Conservation (phyloP, 768 basidiomycete genomes). For the Kwoniella shandongensis region DNA sequence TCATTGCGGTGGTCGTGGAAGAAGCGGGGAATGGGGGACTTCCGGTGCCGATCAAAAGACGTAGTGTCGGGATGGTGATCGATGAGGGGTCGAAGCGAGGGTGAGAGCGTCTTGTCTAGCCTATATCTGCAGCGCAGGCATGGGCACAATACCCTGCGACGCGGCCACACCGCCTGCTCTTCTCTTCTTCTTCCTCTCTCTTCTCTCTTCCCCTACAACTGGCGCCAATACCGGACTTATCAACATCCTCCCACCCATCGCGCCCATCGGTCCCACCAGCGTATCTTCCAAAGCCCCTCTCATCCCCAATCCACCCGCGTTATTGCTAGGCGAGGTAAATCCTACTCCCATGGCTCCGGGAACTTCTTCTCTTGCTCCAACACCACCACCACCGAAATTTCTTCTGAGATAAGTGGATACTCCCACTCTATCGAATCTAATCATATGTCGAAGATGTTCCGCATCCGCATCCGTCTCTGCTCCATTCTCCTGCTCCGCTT, state of each 20-base stretch:
- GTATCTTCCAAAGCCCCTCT: slow-evolving; percentile 15
- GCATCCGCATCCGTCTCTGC: slow-evolving; percentile 16
- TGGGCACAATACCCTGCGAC: neutral
- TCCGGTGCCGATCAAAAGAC: too few relatives aligned
- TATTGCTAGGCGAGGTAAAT: neutral
- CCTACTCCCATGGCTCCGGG: neutral
- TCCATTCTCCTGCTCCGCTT: slow-evolving; percentile 8
- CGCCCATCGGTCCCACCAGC: slow-evolving; percentile 22
- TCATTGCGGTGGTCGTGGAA: too few relatives aligned
- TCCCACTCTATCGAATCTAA: slow-evolving; percentile 33
- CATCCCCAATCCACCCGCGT: neutral
- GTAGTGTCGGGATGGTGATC: too few relatives aligned
- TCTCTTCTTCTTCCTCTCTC: slow-evolving; percentile 12
- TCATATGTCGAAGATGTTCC: slow-evolving; percentile 29
- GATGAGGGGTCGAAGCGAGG: too few relatives aligned
- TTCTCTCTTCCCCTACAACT: neutral
- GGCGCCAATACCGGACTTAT: slow-evolving; percentile 18
- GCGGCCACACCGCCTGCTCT: neutral
- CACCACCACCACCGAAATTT: slow-evolving; percentile 15
- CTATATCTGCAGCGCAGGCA: slow-evolving; percentile 13
- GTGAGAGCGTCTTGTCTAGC: neutral
- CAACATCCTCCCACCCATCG: slow-evolving; percentile 20
- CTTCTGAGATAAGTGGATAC: slow-evolving; percentile 33
- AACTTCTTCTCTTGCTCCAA: neutral
- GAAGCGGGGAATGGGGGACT: too few relatives aligned